Evolutionary conservation across 257 asterid species (phyloP).

Genomic region (Solanum arcanum): DNA sequence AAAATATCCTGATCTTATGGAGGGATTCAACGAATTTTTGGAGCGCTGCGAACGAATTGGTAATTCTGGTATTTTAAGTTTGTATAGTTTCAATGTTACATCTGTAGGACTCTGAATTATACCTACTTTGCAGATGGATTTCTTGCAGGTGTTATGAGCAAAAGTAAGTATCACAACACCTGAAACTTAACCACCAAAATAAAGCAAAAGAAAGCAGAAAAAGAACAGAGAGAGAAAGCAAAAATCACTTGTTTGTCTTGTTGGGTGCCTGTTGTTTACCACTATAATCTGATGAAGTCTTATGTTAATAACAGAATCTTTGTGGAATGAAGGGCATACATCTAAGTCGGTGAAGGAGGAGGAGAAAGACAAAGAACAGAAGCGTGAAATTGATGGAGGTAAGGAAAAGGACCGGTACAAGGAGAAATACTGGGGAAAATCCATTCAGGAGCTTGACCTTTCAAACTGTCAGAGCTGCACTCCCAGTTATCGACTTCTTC

Average conservation of each 20-base stretch:
- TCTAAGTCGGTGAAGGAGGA: constrained; percentile 44
- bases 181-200: not conserved
- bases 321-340: constrained; percentile 57
- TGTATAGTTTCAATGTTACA: not conserved
- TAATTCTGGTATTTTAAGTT: constrained; percentile 13
- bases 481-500: constrained; percentile 45
- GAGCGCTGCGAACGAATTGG: constrained; percentile 71
- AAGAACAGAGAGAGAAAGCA: not conserved
- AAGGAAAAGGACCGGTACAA: constrained; percentile 53
- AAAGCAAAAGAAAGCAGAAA: not conserved
- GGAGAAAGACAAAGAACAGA: constrained; percentile 54
- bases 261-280: constrained; percentile 12
- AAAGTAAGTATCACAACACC: constrained; percentile 38
- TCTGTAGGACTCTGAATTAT: constrained; percentile 9
- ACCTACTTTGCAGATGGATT: constrained; percentile 56
- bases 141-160: constrained; percentile 72
- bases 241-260: not conserved
- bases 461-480: constrained; percentile 22
- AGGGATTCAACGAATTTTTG: constrained; percentile 63
- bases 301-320: constrained; percentile 30
- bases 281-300: not conserved
- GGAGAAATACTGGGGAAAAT: constrained; percentile 40
- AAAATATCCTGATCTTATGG: constrained; percentile 73
- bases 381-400: constrained; percentile 41
- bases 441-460: constrained; percentile 21